Conservation (phyloP, 257 asterid genomes). For the Perilla frutescens region DNA sequence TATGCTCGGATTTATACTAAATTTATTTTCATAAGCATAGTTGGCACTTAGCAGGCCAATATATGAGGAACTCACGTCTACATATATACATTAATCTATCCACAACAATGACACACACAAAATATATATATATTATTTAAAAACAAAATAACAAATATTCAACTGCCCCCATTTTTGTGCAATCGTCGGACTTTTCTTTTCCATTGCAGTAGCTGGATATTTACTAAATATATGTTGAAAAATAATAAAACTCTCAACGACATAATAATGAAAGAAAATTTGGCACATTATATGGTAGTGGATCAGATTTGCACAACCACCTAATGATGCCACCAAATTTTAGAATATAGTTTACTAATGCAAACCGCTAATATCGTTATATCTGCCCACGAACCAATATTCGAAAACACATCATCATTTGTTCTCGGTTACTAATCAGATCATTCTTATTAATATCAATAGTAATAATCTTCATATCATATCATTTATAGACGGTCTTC, state of each 20-base stretch:
- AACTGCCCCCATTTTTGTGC: constrained; percentile 21
- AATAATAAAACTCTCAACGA: constrained; percentile 2
- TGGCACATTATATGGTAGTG: constrained; percentile 34
- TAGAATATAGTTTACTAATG: not conserved
- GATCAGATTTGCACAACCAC: constrained; percentile 30
- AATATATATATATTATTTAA: too few relatives aligned
- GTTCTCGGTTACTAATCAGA: not conserved
- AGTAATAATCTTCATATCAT: not conserved
- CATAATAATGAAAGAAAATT: constrained; percentile 36
- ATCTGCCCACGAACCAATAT: constrained; percentile 19
- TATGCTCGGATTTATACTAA: too few relatives aligned
- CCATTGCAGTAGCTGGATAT: not conserved
- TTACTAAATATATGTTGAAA: not conserved
- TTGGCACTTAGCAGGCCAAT: too few relatives aligned
- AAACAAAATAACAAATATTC: not conserved
- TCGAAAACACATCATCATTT: constrained; percentile 1
- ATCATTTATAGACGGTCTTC: not conserved
- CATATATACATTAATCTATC: too few relatives aligned
- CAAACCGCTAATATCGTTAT: constrained; percentile 14
- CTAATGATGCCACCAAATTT: constrained; percentile 20
- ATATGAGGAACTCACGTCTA: too few relatives aligned
- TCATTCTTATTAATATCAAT: not conserved
- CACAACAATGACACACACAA: too few relatives aligned
- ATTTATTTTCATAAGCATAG: too few relatives aligned
- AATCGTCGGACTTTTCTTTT: constrained; percentile 1